These are phyloP conservation scores for Phlyctochytrium arcticum DNA, from an alignment of 192 early-diverging fungal genomes.

Conservation along the genomic window DNA sequence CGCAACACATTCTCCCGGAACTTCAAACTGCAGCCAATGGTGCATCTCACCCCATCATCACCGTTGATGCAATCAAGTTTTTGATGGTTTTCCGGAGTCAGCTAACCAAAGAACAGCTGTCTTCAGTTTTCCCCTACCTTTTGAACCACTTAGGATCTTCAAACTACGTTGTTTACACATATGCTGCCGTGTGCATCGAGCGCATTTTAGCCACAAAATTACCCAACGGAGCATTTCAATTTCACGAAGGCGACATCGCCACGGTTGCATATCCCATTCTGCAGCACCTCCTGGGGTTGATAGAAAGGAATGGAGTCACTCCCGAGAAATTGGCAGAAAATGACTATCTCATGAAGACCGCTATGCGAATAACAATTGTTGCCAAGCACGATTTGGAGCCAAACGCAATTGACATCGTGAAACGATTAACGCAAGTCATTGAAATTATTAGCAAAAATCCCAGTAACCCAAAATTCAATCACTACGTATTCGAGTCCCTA, in stretches of 20 bases:
- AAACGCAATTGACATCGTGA: conserved; percentile 67
- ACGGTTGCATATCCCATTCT: conserved; percentile 66
- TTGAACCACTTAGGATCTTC: conserved; percentile 74
- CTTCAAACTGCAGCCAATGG: conserved; percentile 68
- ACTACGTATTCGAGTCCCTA: conserved; percentile 93
- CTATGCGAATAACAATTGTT: conserved; percentile 82
- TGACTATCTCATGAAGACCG: conserved; percentile 90
- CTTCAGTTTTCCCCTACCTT: conserved; percentile 72
- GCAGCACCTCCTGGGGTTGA: conserved; percentile 66
- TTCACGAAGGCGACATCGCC: conserved; percentile 67
- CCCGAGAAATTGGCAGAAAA: conserved; percentile 95
- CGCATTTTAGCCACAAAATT: conserved; percentile 78
- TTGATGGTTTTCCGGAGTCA: conserved; percentile 91
- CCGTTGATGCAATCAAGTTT: conserved; percentile 93
- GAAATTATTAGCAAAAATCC: conserved; percentile 87
- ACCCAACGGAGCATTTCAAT: conserved; percentile 33
- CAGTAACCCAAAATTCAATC: conserved; percentile 96
- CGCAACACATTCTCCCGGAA: conserved; percentile 76
- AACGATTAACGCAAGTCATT: conserved; percentile 73
- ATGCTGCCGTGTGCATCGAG: conserved; percentile 88
- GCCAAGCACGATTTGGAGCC: conserved; percentile 70
- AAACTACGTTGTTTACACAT: conserved; percentile 85
- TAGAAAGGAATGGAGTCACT: conserved; percentile 65
- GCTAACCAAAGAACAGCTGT: conserved; percentile 75
- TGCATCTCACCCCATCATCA: conserved; percentile 77